A percentile compares a stretch with the other conserved stretches of the same genome.
Conservation (phyloP, 2,329 filamentous ascomycete species). For the Fusarium nematophilum region DNA sequence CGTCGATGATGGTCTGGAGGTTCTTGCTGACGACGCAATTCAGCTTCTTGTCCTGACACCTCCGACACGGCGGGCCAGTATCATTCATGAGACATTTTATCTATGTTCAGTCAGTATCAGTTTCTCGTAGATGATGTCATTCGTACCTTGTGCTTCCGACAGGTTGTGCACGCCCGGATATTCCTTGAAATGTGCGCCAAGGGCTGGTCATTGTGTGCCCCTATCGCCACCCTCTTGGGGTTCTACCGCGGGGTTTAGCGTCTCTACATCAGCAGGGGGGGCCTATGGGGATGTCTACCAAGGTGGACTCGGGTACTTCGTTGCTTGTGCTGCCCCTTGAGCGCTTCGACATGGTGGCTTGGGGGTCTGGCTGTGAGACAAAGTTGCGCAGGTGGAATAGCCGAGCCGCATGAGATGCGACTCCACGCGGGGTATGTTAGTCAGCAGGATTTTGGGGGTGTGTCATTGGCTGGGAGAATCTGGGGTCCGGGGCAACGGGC, state of each 20-base stretch:
- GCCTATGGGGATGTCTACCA: not conserved
- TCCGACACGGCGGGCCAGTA: conserved; percentile 49
- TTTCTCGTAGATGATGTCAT: not conserved
- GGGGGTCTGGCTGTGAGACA: not conserved
- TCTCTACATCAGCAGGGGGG: not conserved
- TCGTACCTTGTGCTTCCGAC: conserved; percentile 50
- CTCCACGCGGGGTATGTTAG: not conserved
- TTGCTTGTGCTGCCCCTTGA: not conserved
- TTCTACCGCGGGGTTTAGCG: not conserved
- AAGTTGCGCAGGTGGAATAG: not conserved
- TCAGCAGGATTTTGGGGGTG: too few species aligned
- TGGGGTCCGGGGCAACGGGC: too few species aligned
- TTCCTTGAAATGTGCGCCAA: conserved; percentile 47
- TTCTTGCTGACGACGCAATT: conserved; percentile 53
- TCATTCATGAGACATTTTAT: conserved; percentile 54
- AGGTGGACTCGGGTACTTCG: not conserved
- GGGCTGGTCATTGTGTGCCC: conserved; percentile 1
- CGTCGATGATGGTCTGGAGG: conserved; percentile 52
- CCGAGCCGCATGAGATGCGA: too few species aligned
- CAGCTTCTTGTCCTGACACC: conserved; percentile 49
- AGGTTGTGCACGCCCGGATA: conserved; percentile 51
- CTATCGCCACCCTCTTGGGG: conserved; percentile 4
- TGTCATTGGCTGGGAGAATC: too few species aligned
- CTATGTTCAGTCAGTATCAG: conserved; percentile 26
- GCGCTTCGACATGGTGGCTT: conserved; percentile 3